phyloP scores from a whole-genome alignment of 176 grass and related monocot genomes.

The Alopecurus myosuroides region DNA sequence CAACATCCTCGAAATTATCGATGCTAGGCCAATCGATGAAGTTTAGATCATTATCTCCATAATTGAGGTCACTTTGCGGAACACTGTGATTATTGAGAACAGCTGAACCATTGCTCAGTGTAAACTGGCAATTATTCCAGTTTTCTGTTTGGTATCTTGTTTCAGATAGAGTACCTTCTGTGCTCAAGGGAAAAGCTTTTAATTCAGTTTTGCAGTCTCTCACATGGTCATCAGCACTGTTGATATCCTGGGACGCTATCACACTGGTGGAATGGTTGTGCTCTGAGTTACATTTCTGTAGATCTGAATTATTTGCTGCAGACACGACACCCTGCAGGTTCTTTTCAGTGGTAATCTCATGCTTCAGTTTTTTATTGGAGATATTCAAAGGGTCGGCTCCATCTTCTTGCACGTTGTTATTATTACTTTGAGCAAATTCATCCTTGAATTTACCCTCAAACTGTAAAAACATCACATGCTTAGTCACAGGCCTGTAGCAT shows the following conservation, averaged over 20 bases:
- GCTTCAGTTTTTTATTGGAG: conserved; percentile 46
- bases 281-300: conserved; percentile 40
- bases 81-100: conserved; percentile 35
- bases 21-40: conserved; percentile 88
- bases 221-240: conserved; percentile 1
- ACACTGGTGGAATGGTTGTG: conserved; percentile 19
- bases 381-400: conserved; percentile 8
- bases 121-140: conserved; percentile 36
- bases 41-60: conserved; percentile 68
- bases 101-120: conserved; percentile 31
- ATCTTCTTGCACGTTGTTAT: conserved; percentile 20
- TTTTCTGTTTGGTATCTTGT: conserved; percentile 42
- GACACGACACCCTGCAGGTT: conserved; percentile 16
- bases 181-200: conserved; percentile 10
- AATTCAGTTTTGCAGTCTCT: conserved; percentile 27
- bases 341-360: conserved; percentile 22
- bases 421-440: conserved; percentile 44
- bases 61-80: conserved; percentile 32
- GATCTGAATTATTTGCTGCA: conserved; percentile 20
- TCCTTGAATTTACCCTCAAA: conserved; percentile 52
- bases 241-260: conserved; percentile 19
- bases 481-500: neutral
- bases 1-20: conserved; percentile 88
- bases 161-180: conserved; percentile 20
- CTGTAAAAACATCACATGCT: conserved; percentile 33